Conservation (phyloP, 2,329 filamentous ascomycete species). For the Alternaria panax region DNA sequence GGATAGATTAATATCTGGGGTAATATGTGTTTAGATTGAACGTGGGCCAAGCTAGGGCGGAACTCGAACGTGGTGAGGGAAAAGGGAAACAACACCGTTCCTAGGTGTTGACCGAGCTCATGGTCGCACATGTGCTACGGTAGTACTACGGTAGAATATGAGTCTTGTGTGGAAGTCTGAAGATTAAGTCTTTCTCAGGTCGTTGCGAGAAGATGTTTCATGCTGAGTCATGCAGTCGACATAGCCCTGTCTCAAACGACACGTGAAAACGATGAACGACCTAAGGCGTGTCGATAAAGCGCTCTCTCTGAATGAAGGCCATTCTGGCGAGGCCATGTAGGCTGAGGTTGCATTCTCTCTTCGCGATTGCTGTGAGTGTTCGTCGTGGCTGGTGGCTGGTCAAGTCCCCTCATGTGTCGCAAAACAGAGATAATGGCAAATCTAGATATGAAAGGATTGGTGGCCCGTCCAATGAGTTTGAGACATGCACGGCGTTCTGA, state of each 20-base stretch:
- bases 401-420: not conserved
- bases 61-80: constrained; percentile 10
- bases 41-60: constrained; percentile 20
- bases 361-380: not conserved
- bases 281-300: not conserved
- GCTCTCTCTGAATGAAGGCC: not conserved
- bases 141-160: constrained; percentile 5
- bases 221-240: not conserved
- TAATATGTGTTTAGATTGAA: constrained; percentile 40
- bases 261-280: not conserved
- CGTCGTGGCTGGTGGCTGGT: not conserved
- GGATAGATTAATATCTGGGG: constrained; percentile 45
- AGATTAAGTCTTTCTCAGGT: not conserved
- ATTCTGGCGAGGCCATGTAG: not conserved
- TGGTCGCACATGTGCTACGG: constrained; percentile 3
- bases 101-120: not conserved
- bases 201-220: not conserved
- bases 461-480: not conserved
- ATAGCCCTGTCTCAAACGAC: not conserved
- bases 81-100: constrained; percentile 15
- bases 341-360: not conserved
- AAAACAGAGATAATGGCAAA: not conserved
- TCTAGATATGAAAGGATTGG: not conserved
- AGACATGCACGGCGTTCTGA: not conserved
- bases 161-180: not conserved